These are phyloP conservation scores for Abrus pulchellus DNA, from an alignment of 306 rosid genomes.

Conservation along the genomic window DNA sequence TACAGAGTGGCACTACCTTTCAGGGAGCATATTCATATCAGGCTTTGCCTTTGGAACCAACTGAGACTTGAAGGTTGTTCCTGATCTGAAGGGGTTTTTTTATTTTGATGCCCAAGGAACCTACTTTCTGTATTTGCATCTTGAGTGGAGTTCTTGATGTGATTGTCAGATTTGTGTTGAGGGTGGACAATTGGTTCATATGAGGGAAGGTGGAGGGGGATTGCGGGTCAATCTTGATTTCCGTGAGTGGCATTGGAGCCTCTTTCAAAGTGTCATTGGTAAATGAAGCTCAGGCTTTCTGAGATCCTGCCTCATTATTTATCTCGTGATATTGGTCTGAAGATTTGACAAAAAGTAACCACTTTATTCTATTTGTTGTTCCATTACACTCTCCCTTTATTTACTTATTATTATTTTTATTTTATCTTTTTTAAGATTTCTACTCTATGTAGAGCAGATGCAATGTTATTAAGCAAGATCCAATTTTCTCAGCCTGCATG, in stretches of 20 bases:
- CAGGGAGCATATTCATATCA: slow-evolving; percentile 55
- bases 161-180: slow-evolving; percentile 38
- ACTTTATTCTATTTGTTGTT: slow-evolving; percentile 44
- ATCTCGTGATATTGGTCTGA: slow-evolving; percentile 57
- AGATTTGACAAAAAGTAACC: slow-evolving; percentile 48
- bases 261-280: slow-evolving; percentile 57
- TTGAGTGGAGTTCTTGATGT: slow-evolving; percentile 43
- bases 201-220: slow-evolving; percentile 54
- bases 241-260: slow-evolving; percentile 51
- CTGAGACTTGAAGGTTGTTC: slow-evolving; percentile 43
- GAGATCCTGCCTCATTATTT: slow-evolving; percentile 64
- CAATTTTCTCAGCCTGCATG: slow-evolving; percentile 43
- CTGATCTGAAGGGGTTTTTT: slow-evolving; percentile 50
- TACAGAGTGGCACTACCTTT: slow-evolving; percentile 56
- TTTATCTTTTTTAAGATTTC: slow-evolving; percentile 21
- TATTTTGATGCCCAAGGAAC: slow-evolving; percentile 22
- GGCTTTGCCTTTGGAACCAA: slow-evolving; percentile 43
- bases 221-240: slow-evolving; percentile 61
- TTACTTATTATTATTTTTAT: background rate
- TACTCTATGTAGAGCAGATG: slow-evolving; percentile 12
- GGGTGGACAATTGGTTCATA: slow-evolving; percentile 47
- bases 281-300: slow-evolving; percentile 71
- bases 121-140: slow-evolving; percentile 33
- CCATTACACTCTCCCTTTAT: slow-evolving; percentile 8
- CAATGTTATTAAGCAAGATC: slow-evolving; percentile 45